Evolutionary conservation across 2,329 filamentous ascomycete genomes (phyloP).

Genomic region (Penicillium glabrum): DNA sequence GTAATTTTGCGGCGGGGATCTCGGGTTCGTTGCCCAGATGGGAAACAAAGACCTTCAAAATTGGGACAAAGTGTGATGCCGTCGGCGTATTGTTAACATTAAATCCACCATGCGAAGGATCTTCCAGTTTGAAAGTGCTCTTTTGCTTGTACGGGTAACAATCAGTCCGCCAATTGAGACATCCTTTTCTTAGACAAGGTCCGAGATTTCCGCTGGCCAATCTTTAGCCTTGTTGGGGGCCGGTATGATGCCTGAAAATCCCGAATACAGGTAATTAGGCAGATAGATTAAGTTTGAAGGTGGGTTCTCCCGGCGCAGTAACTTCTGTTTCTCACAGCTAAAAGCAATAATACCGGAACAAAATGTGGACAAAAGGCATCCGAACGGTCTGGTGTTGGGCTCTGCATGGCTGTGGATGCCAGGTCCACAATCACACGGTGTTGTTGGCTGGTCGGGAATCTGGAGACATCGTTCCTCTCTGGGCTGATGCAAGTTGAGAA

Average conservation of each 20-base stretch:
- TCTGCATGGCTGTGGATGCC: background rate
- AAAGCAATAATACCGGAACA: background rate
- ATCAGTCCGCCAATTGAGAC: constrained; percentile 5
- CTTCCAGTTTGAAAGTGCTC: background rate
- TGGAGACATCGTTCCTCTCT: constrained; percentile 2
- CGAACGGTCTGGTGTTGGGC: background rate
- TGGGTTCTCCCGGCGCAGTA: background rate
- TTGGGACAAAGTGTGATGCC: background rate
- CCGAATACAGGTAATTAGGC: background rate
- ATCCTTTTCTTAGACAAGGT: constrained; percentile 1
- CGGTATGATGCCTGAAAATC: constrained; percentile 4
- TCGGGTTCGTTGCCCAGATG: background rate
- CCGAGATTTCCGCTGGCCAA: constrained; percentile 14
- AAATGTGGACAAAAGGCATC: background rate
- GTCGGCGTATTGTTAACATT: background rate
- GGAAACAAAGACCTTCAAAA: background rate
- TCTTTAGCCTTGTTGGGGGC: constrained; percentile 11
- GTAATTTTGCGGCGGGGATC: background rate
- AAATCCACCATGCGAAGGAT: background rate
- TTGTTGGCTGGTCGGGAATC: background rate
- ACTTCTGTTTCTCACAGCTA: background rate
- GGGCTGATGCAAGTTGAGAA: constrained; percentile 1
- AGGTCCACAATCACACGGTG: constrained; percentile 5
- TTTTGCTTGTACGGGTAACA: constrained; percentile 1
- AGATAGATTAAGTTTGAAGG: constrained; percentile 9